These are phyloP conservation scores for Arachnopeziza araneosa DNA, from an alignment of 2,329 filamentous ascomycete genomes.

Conservation along the genomic window DNA sequence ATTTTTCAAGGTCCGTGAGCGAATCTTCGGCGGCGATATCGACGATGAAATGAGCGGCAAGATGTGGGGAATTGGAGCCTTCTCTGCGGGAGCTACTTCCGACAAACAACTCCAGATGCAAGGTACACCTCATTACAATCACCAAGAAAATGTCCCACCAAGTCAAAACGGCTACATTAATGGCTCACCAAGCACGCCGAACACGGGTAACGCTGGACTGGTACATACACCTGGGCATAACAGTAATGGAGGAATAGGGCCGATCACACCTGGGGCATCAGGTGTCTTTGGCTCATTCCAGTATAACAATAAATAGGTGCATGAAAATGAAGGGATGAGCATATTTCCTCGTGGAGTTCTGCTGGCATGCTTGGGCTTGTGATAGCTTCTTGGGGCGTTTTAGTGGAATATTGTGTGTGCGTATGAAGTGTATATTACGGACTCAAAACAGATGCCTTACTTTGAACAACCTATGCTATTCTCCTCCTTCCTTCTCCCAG, in stretches of 20 bases:
- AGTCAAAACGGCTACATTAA: slow-evolving; percentile 44
- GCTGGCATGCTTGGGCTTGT: neutral
- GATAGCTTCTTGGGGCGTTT: neutral
- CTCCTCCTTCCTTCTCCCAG: too few species aligned
- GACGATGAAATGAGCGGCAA: slow-evolving; percentile 80
- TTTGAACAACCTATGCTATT: neutral
- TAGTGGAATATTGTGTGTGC: neutral
- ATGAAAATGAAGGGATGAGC: neutral
- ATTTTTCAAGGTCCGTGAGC: slow-evolving; percentile 87
- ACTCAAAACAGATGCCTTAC: neutral
- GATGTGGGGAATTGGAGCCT: slow-evolving; percentile 77
- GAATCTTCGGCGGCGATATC: slow-evolving; percentile 79
- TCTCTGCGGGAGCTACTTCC: slow-evolving; percentile 38
- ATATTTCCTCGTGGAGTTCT: neutral
- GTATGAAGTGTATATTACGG: neutral
- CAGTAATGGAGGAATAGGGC: slow-evolving; percentile 55
- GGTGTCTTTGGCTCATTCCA: slow-evolving; percentile 70
- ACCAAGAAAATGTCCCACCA: slow-evolving; percentile 43
- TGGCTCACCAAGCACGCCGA: slow-evolving; percentile 59
- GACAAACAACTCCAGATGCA: slow-evolving; percentile 42
- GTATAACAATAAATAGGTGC: slow-evolving; percentile 26
- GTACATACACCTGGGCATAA: slow-evolving; percentile 46
- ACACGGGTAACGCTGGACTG: slow-evolving; percentile 56
- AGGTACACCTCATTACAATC: slow-evolving; percentile 34
- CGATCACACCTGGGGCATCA: slow-evolving; percentile 71